Evolutionary conservation across 345 rosid genomes (phyloP), one percentile per base, ranked within the genome.

Genomic region (Salix koriyanagi): DNA sequence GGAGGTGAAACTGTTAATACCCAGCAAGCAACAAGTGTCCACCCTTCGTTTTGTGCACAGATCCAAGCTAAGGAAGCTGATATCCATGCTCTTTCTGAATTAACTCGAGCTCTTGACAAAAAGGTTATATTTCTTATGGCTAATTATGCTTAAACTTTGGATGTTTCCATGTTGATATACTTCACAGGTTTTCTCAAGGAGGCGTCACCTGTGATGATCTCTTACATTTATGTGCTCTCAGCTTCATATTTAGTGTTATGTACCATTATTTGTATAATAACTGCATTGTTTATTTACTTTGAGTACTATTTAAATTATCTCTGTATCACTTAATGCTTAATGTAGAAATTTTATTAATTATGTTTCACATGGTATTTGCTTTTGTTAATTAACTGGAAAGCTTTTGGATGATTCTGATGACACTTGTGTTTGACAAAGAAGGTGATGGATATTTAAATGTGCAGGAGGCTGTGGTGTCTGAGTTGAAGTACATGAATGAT

Each of bases 401-500:
- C 21, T 44, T 69, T 69, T 44, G 36, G 16, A 28, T 44, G 58
- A 14, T 28, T 34, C n/a, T 56, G 28, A n/a, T 56, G 62, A 56
- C 68, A 15, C n/a, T 65, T 7, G 39, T 64, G 67, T 14, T 26
- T 65, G 68, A 65, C 10, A 37, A 67, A 37, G 46, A 67, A 67
- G 48, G 19, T 80, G 73, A 82, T 73, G 65, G 76, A 42, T 77
- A 56, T 84, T 78, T 67, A 54, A 78, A 72, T 58, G 80, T 84
- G 75, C 80, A 92, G 97, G 94, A 92, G 83, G 89, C 88, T 62
- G 82, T 90, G 82, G 83, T 90, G 79, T 89, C 87, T 75, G 93
- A 90, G 84, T 85, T 92, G 75, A 91, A 84, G 79, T 84, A 79
- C 79, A 86, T 92, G 93, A 88, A 92, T 78, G 87, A 87, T 61